Evolutionary conservation across 2,329 filamentous ascomycete species (phyloP).

Genomic region (Clarireedia monteithiana): DNA sequence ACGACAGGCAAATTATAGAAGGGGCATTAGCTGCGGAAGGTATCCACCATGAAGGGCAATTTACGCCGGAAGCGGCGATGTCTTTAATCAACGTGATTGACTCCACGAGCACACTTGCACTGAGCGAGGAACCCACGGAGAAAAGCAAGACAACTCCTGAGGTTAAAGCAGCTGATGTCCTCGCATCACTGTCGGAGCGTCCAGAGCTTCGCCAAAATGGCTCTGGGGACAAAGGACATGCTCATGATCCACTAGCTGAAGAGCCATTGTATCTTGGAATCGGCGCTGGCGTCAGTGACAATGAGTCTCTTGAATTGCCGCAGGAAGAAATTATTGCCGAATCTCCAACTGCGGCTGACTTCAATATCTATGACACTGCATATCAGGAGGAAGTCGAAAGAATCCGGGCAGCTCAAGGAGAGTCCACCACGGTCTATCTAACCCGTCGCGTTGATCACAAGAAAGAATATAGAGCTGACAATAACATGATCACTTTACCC

Average conservation of each 20-base stretch:
- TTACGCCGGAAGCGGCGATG: slow-evolving; percentile 14
- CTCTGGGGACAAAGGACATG: slow-evolving; percentile 48
- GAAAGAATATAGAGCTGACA: slow-evolving; percentile 25
- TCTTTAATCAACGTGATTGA: slow-evolving; percentile 6
- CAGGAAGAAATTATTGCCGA: slow-evolving; percentile 59
- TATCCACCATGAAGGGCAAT: slow-evolving; percentile 38
- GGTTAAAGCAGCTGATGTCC: slow-evolving; percentile 14
- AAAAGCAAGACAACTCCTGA: neutral
- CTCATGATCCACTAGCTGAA: slow-evolving; percentile 56
- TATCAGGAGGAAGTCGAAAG: slow-evolving; percentile 76
- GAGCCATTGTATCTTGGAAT: slow-evolving; percentile 65
- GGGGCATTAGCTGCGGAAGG: slow-evolving; percentile 44
- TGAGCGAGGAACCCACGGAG: neutral
- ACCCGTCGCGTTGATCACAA: slow-evolving; percentile 41
- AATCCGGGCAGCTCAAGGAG: slow-evolving; percentile 47
- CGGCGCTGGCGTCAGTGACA: slow-evolving; percentile 53
- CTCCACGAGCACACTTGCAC: slow-evolving; percentile 7
- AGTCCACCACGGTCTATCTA: slow-evolving; percentile 49
- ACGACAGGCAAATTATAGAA: slow-evolving; percentile 42
- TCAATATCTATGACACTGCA: slow-evolving; percentile 81
- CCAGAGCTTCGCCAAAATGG: slow-evolving; percentile 16
- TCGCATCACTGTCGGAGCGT: neutral
- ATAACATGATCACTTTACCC: slow-evolving; percentile 25
- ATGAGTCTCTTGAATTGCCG: slow-evolving; percentile 29
- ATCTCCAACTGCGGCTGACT: slow-evolving; percentile 76